A percentile compares a stretch with the other conserved stretches of the same genome.
Conservation (phyloP, 2,329 filamentous ascomycete species). For the Fusarium tricinctum region DNA sequence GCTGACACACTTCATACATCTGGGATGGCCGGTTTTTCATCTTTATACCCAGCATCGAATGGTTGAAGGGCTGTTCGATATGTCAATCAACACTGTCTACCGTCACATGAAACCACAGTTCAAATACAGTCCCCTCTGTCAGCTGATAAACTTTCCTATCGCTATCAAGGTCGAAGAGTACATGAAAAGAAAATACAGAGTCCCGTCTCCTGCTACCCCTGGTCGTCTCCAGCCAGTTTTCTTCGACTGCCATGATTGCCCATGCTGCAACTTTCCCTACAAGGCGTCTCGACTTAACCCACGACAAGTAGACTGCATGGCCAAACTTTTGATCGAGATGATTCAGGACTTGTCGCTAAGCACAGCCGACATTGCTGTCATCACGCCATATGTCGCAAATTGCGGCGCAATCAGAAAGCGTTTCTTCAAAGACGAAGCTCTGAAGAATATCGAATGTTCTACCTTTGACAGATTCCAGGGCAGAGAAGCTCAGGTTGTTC, state of each 20-base stretch:
- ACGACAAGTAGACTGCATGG: not conserved
- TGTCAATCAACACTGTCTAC: not conserved
- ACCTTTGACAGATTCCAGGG: slow-evolving; percentile 9
- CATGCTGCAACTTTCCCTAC: not conserved
- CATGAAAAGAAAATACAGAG: fast-evolving
- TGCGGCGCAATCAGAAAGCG: not conserved
- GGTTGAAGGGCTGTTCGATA: not conserved
- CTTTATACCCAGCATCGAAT: slow-evolving; percentile 15
- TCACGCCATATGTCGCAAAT: slow-evolving; percentile 6
- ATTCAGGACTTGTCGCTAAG: not conserved
- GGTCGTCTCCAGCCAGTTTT: not conserved
- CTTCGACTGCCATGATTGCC: not conserved
- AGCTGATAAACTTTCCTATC: not conserved
- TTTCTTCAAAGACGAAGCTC: fast-evolving
- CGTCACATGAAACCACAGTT: not conserved
- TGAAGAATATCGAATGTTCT: not conserved
- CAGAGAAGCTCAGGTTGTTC: not conserved
- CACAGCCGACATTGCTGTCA: not conserved
- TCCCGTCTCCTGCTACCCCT: too few relatives aligned
- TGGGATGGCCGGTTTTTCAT: not conserved
- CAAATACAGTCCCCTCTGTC: not conserved
- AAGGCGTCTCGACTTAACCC: not conserved
- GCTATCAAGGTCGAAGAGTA: not conserved
- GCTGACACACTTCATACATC: slow-evolving; percentile 3
- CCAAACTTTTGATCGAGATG: not conserved